Percentiles rank a stretch among this genome's conserved stretches.
phyloP scores from a whole-genome alignment of 2,329 filamentous ascomycete species.

The Aspergillus ochraceus region DNA sequence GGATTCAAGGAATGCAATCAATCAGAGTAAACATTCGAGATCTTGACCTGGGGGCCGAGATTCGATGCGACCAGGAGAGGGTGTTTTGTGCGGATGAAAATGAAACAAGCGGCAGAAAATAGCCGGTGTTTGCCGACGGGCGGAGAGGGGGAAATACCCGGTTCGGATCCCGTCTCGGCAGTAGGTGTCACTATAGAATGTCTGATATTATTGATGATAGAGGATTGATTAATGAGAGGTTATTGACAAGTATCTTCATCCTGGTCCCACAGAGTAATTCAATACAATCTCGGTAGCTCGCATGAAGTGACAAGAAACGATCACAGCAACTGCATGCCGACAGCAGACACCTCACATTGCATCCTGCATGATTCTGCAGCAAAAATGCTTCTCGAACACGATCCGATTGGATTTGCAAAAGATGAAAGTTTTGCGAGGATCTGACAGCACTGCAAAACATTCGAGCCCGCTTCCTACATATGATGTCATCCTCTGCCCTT shows the following conservation, averaged over 20 bases:
- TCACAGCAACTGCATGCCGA: not conserved
- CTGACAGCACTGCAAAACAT: not conserved
- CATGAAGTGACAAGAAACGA: not conserved
- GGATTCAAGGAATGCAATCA: not conserved
- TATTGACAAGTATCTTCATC: too few species aligned
- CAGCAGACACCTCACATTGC: not conserved
- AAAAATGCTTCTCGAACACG: not conserved
- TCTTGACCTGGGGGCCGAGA: not conserved
- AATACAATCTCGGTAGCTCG: too few species aligned
- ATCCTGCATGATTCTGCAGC: not conserved
- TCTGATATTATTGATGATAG: too few species aligned
- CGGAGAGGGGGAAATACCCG: not conserved
- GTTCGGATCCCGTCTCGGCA: too few species aligned
- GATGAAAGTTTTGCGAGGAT: not conserved
- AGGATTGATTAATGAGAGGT: too few species aligned
- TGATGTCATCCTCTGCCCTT: not conserved
- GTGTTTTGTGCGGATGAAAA: slow-evolving; percentile 1
- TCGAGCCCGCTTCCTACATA: not conserved
- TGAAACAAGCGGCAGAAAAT: slow-evolving; percentile 9
- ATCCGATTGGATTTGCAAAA: not conserved
- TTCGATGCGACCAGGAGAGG: not conserved
- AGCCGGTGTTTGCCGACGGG: slow-evolving; percentile 18
- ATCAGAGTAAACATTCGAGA: not conserved
- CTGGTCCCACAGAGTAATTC: too few species aligned
- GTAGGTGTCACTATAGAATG: too few species aligned